phyloP scores from a whole-genome alignment of 2,329 filamentous ascomycete species.

The Pyricularia sp. region DNA sequence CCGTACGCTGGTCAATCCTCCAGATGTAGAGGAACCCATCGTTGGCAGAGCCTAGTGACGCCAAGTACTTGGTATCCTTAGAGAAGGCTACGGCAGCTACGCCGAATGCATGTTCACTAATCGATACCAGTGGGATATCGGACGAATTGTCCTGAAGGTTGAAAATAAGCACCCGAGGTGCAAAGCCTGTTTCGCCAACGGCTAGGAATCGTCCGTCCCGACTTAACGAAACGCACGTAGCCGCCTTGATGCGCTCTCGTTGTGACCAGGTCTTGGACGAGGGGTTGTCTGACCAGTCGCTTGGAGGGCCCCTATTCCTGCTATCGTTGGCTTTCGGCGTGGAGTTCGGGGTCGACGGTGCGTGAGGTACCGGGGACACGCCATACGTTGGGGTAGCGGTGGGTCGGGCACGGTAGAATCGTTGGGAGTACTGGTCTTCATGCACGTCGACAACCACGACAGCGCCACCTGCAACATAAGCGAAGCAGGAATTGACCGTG shows the following conservation, averaged over 20 bases:
- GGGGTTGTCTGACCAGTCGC: constrained; percentile 53
- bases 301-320: constrained; percentile 42
- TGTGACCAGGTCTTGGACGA: constrained; percentile 72
- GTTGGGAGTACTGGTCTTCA: constrained; percentile 59
- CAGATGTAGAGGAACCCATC: constrained; percentile 93
- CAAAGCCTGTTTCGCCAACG: constrained; percentile 92
- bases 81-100: constrained; percentile 87
- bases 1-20: constrained; percentile 74
- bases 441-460: constrained; percentile 83
- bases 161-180: constrained; percentile 84
- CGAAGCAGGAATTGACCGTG: constrained; percentile 67
- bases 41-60: constrained; percentile 79
- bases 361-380: constrained; percentile 40
- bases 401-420: constrained; percentile 84
- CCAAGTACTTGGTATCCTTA: constrained; percentile 73
- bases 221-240: constrained; percentile 83
- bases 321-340: constrained; percentile 56
- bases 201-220: constrained; percentile 80
- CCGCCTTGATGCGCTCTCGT: constrained; percentile 86
- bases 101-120: constrained; percentile 85
- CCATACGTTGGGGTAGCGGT: constrained; percentile 59
- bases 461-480: constrained; percentile 85
- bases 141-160: constrained; percentile 70
- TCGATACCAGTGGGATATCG: constrained; percentile 72
- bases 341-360: constrained; percentile 39